Conservation (phyloP, 2,329 filamentous ascomycete species). For the Sordariomycetes sp. region DNA sequence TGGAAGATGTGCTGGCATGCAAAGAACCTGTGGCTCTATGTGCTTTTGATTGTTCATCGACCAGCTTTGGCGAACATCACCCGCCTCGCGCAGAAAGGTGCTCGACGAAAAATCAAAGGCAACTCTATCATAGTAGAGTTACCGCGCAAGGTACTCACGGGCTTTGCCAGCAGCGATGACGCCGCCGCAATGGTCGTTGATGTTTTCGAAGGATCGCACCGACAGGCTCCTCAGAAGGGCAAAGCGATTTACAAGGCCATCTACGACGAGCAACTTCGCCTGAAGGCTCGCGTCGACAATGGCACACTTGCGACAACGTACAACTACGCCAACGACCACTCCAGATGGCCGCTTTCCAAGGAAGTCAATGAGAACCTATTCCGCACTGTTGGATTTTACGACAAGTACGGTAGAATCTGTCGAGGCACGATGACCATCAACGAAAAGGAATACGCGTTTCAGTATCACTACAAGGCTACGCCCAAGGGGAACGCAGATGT, state of each 20-base stretch:
- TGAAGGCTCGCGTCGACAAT: slow-evolving; percentile 12
- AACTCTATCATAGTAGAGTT: slow-evolving; percentile 19
- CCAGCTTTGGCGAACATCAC: slow-evolving; percentile 19
- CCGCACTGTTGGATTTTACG: slow-evolving; percentile 19
- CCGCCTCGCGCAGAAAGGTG: slow-evolving; percentile 20
- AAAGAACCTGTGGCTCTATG: slow-evolving; percentile 20
- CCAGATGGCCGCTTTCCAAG: slow-evolving; percentile 16
- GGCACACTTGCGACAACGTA: slow-evolving; percentile 14
- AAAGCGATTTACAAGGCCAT: slow-evolving; percentile 13
- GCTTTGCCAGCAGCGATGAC: slow-evolving; percentile 16
- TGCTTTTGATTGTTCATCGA: slow-evolving; percentile 21
- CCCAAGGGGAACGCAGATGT: slow-evolving; percentile 21
- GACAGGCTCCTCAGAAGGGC: slow-evolving; percentile 7
- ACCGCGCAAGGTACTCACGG: slow-evolving; percentile 19
- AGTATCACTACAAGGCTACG: slow-evolving; percentile 23
- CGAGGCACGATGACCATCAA: slow-evolving; percentile 17
- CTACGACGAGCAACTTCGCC: slow-evolving; percentile 18
- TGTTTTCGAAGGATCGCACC: slow-evolving; percentile 16
- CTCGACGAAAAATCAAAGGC: slow-evolving; percentile 15
- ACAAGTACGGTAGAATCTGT: slow-evolving; percentile 21
- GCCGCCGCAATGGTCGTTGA: slow-evolving; percentile 14
- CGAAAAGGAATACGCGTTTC: slow-evolving; percentile 18
- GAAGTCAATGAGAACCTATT: slow-evolving; percentile 11
- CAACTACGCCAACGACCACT: slow-evolving; percentile 11
- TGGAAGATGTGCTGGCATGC: slow-evolving; percentile 21